Evolutionary conservation across 495 filamentous ascomycete genomes (phyloP).

Genomic region (Rostrohypoxylon terebratum): DNA sequence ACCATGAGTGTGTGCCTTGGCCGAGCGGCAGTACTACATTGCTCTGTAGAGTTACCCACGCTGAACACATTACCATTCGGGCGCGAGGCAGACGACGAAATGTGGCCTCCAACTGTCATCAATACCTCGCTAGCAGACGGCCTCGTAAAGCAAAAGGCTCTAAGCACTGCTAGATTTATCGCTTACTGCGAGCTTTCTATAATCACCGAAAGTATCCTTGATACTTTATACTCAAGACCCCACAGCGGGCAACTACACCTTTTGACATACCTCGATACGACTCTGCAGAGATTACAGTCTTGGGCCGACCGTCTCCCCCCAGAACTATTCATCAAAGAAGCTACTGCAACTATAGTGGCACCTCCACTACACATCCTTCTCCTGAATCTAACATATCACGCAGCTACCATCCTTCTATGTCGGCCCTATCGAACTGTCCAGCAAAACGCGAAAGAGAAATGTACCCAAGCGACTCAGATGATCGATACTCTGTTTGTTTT

Average conservation of each 20-base stretch:
- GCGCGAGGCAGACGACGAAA: conserved; percentile 6
- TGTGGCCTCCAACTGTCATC: not conserved
- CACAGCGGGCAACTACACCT: conserved; percentile 8
- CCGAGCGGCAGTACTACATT: conserved; percentile 3
- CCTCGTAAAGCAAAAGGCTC: conserved; percentile 7
- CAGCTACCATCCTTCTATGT: conserved; percentile 21
- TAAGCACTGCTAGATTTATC: not conserved
- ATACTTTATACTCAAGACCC: conserved; percentile 4
- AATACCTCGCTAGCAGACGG: conserved; percentile 1
- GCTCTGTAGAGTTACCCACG: conserved; percentile 7
- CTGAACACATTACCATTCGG: not conserved
- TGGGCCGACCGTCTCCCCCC: conserved; percentile 3
- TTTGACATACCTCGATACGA: conserved; percentile 5
- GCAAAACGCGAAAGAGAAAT: conserved; percentile 8
- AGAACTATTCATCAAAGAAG: conserved; percentile 8
- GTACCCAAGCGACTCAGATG: conserved; percentile 9
- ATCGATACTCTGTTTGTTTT: conserved; percentile 4
- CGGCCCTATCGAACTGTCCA: conserved; percentile 13
- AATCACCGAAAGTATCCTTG: conserved; percentile 8
- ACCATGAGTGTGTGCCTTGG: conserved; percentile 26
- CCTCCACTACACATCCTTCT: conserved; percentile 20
- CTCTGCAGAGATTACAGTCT: conserved; percentile 3
- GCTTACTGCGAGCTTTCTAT: conserved; percentile 12
- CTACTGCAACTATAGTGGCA: conserved; percentile 9
- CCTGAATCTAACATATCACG: conserved; percentile 21